A percentile compares a stretch with the other conserved stretches of the same genome.
phyloP scores from a whole-genome alignment of 345 rosid species.

The Noccaea caerulescens region DNA sequence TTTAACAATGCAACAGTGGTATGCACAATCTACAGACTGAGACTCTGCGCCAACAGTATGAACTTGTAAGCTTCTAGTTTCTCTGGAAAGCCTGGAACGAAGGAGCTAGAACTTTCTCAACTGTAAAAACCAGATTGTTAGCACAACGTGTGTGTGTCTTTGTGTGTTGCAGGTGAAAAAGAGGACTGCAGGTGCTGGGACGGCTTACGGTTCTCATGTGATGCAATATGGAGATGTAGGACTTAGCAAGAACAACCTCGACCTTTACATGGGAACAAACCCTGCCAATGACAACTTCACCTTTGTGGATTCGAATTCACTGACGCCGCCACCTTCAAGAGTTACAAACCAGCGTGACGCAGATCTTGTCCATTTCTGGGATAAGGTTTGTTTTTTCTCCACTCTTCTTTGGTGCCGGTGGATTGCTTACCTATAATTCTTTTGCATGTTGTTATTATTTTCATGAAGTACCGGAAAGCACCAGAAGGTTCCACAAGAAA shows the following conservation, averaged over 20 bases:
- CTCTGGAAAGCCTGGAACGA: constrained; percentile 14
- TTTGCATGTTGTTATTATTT: constrained; percentile 17
- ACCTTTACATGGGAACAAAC: constrained; percentile 81
- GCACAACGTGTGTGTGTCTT: constrained; percentile 19
- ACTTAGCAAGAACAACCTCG: constrained; percentile 60
- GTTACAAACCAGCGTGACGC: constrained; percentile 97
- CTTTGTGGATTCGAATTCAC: constrained; percentile 66
- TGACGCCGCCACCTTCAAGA: constrained; percentile 59
- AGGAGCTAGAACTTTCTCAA: constrained; percentile 4
- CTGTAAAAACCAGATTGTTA: neutral
- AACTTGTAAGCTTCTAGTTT: constrained; percentile 60
- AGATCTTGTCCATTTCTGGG: constrained; percentile 95
- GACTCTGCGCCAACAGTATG: constrained; percentile 83
- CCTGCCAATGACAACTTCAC: constrained; percentile 91
- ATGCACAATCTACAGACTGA: constrained; percentile 80
- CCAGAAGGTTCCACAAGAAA: constrained; percentile 85
- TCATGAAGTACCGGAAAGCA: constrained; percentile 80
- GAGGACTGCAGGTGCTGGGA: constrained; percentile 61
- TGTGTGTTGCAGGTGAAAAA: constrained; percentile 68
- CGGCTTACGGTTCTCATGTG: constrained; percentile 83
- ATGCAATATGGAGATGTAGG: constrained; percentile 88
- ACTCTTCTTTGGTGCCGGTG: neutral
- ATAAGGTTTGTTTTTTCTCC: constrained; percentile 60
- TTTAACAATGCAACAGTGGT: constrained; percentile 61
- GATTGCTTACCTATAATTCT: neutral